Base-by-base conservation (phyloP, 2,329 filamentous ascomycete genomes). In the Zalaria obscura region DNA sequence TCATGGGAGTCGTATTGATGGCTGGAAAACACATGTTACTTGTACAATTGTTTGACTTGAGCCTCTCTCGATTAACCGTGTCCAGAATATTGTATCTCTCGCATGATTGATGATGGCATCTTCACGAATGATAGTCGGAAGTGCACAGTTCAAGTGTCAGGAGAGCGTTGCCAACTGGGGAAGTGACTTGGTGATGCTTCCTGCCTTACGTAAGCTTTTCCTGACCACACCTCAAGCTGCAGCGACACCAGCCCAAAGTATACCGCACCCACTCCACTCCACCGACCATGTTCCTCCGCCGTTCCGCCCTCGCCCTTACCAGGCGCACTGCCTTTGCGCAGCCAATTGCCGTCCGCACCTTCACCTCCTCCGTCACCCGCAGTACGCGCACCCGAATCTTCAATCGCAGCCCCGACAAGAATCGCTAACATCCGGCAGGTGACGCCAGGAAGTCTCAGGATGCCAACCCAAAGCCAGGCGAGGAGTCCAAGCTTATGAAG, bases 241-340 rank as follows among this genome's bases (percentile, higher is more conserved):
- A 18, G 18, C 18, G 34, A 36, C 36, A 26, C 26, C 11, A 39
- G 37, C 5, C 27, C 5, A 25, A 34, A n/a, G 25, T 9, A 5
- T 5, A 40, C 33, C 27, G 7, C 8, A 6, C 11, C 10, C 28
- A 33, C 38, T 40, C 38, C 38, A 40, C 38, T 40, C 38, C 29
- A 29, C 36, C 37, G 18, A 54, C 54, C 52, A 66, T 66, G 61
- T 63, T 70, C 53, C 61, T 70, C 57, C 66, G 68, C 52, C 66
- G 68, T 57, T 68, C 67, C 48, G 66, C 63, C 46, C 57, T 69
- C 45, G 62, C 64, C 52, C 61, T 68, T 48, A 60, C 60, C 46
- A 60, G 65, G 58, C 66, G 65, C 52, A 58, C 58, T 43, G 60
- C 63, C 50, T 54, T 63, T 47, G 18, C 18, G 18, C 48, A 49